A percentile compares a stretch with the other conserved stretches of the same genome.
Conservation (phyloP, 176 grass and related monocot genomes). For the Juncus effusus region DNA sequence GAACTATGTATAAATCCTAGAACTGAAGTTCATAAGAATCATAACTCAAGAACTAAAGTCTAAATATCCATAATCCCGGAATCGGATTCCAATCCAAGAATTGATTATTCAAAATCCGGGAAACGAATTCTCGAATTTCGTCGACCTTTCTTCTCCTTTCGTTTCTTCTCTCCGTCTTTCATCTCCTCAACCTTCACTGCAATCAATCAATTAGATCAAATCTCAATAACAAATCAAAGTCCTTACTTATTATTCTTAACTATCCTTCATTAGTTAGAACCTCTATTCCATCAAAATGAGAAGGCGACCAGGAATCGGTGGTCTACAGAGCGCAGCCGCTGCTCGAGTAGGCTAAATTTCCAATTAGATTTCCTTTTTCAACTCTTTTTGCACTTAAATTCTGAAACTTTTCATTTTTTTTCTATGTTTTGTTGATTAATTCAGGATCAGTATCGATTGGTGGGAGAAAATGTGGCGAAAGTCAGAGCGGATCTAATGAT, state of each 20-base stretch:
- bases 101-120: not conserved
- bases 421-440: slow-evolving; percentile 11
- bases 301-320: slow-evolving; percentile 32
- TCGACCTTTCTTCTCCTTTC: not conserved
- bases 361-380: not conserved
- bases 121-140: not conserved
- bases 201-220: not conserved
- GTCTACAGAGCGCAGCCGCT: slow-evolving; percentile 37
- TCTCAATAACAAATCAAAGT: not conserved
- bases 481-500: slow-evolving; percentile 94
- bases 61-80: too few species aligned
- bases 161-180: not conserved
- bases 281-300: slow-evolving; percentile 21
- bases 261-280: not conserved
- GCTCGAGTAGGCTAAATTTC: slow-evolving; percentile 33
- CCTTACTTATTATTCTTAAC: not conserved
- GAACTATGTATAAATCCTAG: too few species aligned
- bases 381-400: not conserved
- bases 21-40: too few species aligned
- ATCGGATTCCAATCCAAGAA: not conserved
- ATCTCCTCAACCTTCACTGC: not conserved
- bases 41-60: too few species aligned
- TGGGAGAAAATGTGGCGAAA: slow-evolving; percentile 89
- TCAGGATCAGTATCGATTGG: slow-evolving; percentile 75
- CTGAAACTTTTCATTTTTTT: not conserved